A percentile compares a stretch with the other conserved stretches of the same genome.
These are phyloP conservation scores for Geranium brycei DNA, from an alignment of 345 rosid species.

Conservation along the genomic window DNA sequence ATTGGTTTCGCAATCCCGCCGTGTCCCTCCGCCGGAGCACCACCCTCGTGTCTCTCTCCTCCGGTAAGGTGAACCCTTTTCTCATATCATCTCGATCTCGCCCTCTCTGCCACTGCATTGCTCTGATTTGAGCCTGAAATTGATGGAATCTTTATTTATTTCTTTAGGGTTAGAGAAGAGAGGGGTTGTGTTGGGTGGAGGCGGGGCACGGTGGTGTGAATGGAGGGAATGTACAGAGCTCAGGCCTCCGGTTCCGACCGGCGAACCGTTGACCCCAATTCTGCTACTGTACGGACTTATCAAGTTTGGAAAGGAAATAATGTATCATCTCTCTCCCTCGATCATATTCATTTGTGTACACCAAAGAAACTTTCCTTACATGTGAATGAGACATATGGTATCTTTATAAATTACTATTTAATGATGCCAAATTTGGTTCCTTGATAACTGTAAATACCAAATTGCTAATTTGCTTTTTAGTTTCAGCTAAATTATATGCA, in stretches of 20 bases:
- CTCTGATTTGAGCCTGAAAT: not conserved
- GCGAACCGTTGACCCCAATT: constrained; percentile 15
- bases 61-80: not conserved
- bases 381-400: too few relatives aligned
- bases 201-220: not conserved
- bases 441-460: too few relatives aligned
- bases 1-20: not conserved
- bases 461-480: too few relatives aligned
- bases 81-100: not conserved
- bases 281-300: constrained; percentile 28
- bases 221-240: constrained; percentile 13
- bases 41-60: not conserved
- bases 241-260: constrained; percentile 34
- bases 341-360: not conserved
- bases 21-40: not conserved
- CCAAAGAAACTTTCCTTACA: not conserved
- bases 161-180: too few relatives aligned
- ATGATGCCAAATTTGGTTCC: too few relatives aligned
- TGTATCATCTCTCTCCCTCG: constrained; percentile 17
- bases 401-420: too few relatives aligned
- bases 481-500: too few relatives aligned
- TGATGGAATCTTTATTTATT: too few relatives aligned
- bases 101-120: not conserved
- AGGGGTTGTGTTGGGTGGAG: not conserved
- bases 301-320: constrained; percentile 65